Conservation (phyloP, 805 yeast genomes). For the Nakazawaea populi region DNA sequence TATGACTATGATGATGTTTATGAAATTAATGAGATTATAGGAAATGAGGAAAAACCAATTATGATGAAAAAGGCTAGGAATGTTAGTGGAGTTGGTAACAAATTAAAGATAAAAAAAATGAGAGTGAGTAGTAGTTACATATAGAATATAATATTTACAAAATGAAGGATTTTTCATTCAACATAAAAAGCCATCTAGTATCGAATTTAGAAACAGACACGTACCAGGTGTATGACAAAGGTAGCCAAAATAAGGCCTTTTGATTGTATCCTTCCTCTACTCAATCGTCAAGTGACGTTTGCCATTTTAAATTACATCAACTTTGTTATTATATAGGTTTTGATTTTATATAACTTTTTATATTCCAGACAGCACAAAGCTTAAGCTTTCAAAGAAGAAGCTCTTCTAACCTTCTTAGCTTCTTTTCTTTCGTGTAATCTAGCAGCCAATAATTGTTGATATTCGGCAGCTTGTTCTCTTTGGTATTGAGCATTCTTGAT, state of each 20-base stretch:
- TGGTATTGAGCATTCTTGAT: conserved; percentile 96
- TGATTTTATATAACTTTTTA: not conserved
- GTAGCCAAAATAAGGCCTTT: too few relatives aligned
- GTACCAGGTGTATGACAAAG: too few relatives aligned
- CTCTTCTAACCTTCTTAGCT: conserved; percentile 99
- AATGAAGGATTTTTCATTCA: too few relatives aligned
- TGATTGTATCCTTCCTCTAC: too few relatives aligned
- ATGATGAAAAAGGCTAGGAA: not conserved
- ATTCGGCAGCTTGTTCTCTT: conserved; percentile 99
- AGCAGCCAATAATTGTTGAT: conserved; percentile 97
- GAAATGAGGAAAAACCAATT: not conserved
- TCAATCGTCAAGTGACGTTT: too few relatives aligned
- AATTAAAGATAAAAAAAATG: not conserved
- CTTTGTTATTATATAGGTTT: not conserved
- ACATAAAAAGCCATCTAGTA: too few relatives aligned
- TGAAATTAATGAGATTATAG: not conserved
- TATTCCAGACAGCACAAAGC: conserved; percentile 6
- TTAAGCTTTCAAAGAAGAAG: conserved; percentile 95
- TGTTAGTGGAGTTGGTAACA: not conserved
- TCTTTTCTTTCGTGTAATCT: conserved; percentile 98
- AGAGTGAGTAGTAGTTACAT: not conserved
- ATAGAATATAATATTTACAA: not conserved
- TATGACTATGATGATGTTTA: not conserved
- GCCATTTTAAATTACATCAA: not conserved
- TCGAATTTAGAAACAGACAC: too few relatives aligned